These are phyloP conservation scores for Mallotus japonicus DNA, from an alignment of 441 rosid genomes.

Conservation along the genomic window DNA sequence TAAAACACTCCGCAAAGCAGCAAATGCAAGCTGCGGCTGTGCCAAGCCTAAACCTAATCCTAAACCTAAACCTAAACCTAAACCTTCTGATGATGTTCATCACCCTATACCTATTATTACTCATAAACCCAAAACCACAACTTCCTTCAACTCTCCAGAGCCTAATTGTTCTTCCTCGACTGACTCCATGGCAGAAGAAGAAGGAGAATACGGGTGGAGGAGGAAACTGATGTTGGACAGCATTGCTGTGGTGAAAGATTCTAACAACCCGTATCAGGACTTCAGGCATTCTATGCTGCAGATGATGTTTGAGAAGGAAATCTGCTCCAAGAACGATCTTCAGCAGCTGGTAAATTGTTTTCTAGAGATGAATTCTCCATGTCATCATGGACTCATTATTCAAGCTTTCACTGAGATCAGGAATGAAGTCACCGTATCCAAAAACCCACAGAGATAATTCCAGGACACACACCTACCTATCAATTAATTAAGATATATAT, in stretches of 20 bases:
- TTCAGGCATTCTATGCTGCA: constrained; percentile 58
- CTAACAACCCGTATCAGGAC: constrained; percentile 57
- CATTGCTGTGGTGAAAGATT: constrained; percentile 58
- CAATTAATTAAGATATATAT: too few species aligned
- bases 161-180: constrained; percentile 13
- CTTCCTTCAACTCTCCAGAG: background rate
- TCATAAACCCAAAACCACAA: constrained; percentile 26
- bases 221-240: constrained; percentile 36
- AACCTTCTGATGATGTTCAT: too few species aligned
- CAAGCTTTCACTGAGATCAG: constrained; percentile 58
- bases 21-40: constrained; percentile 32
- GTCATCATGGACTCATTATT: constrained; percentile 48
- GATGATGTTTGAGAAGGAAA: constrained; percentile 57
- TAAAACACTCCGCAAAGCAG: constrained; percentile 25
- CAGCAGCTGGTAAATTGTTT: constrained; percentile 62
- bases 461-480: too few species aligned
- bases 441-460: constrained; percentile 1
- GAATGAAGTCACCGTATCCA: constrained; percentile 26
- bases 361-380: constrained; percentile 57
- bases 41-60: background rate
- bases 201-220: too few species aligned
- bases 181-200: background rate
- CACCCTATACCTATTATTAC: too few species aligned
- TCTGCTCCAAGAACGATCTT: constrained; percentile 46
- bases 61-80: too few species aligned